Conservation (phyloP, 305 asterid genomes). For the Fraxinus sp. region DNA sequence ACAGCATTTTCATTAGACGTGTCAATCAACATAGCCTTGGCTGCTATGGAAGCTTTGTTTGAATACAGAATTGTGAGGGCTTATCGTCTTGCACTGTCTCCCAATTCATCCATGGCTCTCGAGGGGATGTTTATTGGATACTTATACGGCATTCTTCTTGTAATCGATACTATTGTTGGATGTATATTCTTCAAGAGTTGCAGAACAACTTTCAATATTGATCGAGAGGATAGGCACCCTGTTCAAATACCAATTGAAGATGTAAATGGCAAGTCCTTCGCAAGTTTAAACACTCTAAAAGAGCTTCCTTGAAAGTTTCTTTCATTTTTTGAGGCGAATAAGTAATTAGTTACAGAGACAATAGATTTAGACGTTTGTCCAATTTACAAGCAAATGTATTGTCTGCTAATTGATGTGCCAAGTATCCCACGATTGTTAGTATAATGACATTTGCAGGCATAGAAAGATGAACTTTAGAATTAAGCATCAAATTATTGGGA, state of each 20-base stretch:
- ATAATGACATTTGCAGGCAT: background rate
- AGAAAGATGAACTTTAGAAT: background rate
- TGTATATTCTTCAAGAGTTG: conserved; percentile 51
- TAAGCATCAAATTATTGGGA: no score
- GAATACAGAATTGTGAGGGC: conserved; percentile 46
- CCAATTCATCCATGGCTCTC: conserved; percentile 25
- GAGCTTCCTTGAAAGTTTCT: conserved; percentile 9
- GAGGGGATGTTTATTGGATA: conserved; percentile 57
- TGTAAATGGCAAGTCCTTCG: conserved; percentile 18
- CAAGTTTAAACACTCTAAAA: conserved; percentile 14
- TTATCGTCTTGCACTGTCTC: conserved; percentile 18
- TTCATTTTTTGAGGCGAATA: background rate
- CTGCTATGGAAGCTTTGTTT: conserved; percentile 57
- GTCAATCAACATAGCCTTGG: conserved; percentile 40
- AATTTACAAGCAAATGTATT: background rate
- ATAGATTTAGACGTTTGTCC: background rate
- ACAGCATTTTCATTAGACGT: conserved; percentile 56
- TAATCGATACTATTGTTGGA: conserved; percentile 52
- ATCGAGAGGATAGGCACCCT: conserved; percentile 24
- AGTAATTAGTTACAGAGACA: background rate
- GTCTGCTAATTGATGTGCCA: background rate
- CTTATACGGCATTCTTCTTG: conserved; percentile 49
- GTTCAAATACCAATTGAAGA: conserved; percentile 30
- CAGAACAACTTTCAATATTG: conserved; percentile 20
- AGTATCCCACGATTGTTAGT: background rate